Evolutionary conservation across 345 rosid genomes (phyloP).

Genomic region (Cardiospermum halicacabum): DNA sequence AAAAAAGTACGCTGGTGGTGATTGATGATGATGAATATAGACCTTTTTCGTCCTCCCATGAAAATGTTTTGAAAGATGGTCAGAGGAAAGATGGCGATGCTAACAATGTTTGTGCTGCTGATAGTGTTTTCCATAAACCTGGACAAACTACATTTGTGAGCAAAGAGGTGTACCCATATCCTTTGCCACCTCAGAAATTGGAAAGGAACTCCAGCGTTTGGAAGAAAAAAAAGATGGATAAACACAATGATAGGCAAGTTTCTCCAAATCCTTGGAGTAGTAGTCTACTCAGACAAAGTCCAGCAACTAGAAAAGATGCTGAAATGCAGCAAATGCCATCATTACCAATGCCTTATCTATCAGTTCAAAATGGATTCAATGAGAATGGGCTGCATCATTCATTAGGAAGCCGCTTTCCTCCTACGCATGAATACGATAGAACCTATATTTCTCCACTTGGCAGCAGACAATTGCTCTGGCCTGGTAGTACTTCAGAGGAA

Average conservation of each 20-base stretch:
- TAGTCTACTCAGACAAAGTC: slow-evolving; percentile 30
- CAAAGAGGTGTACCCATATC: slow-evolving; percentile 32
- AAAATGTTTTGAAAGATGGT: slow-evolving; percentile 31
- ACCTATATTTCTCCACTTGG: slow-evolving; percentile 24
- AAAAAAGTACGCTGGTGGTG: slow-evolving; percentile 29
- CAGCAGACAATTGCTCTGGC: slow-evolving; percentile 30
- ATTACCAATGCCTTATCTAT: slow-evolving; percentile 21
- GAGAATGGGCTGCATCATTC: slow-evolving; percentile 41
- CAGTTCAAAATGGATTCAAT: slow-evolving; percentile 27
- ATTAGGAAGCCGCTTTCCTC: slow-evolving; percentile 34
- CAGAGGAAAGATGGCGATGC: slow-evolving; percentile 26
- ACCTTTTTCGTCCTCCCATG: slow-evolving; percentile 27
- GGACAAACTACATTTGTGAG: slow-evolving; percentile 21
- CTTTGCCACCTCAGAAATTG: slow-evolving; percentile 33
- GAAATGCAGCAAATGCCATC: slow-evolving; percentile 24
- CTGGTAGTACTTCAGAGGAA: slow-evolving; percentile 22
- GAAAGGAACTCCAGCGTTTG: slow-evolving; percentile 35
- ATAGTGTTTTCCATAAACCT: slow-evolving; percentile 21
- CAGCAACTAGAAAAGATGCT: slow-evolving; percentile 22
- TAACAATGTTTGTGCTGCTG: slow-evolving; percentile 16
- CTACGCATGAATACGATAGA: slow-evolving; percentile 31
- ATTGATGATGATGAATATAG: slow-evolving; percentile 33
- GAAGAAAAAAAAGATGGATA: slow-evolving; percentile 43
- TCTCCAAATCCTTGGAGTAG: slow-evolving; percentile 27
- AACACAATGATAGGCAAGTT: slow-evolving; percentile 27